Percentiles rank a stretch among this genome's conserved stretches.
Evolutionary conservation across 495 filamentous ascomycete species (phyloP).

Genomic region (Wilcoxina mikolae): DNA sequence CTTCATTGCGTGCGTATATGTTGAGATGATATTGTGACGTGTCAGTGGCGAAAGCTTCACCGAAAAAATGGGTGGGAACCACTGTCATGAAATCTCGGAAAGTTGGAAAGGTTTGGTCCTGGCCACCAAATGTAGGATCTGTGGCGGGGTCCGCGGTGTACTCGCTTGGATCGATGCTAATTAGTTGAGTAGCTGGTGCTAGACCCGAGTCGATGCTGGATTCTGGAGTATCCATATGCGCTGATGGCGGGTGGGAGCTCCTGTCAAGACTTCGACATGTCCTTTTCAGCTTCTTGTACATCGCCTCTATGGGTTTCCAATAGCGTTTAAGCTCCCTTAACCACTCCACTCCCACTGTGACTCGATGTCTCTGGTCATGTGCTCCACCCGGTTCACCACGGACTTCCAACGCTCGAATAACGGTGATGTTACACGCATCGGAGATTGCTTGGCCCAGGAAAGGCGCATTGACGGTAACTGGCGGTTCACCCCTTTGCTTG

Average conservation of each 20-base stretch:
- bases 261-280: slow-evolving; percentile 9
- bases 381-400: slow-evolving; percentile 18
- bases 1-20: slow-evolving; percentile 20
- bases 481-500: slow-evolving; percentile 1
- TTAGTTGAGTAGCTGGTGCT: too few relatives aligned
- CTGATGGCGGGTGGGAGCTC: slow-evolving; percentile 9
- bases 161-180: slow-evolving; percentile 14
- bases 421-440: slow-evolving; percentile 26
- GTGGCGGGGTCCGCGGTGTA: slow-evolving; percentile 20
- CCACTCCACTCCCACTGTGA: slow-evolving; percentile 21
- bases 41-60: slow-evolving; percentile 18
- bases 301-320: slow-evolving; percentile 26
- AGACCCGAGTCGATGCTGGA: slow-evolving; percentile 21
- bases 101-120: neutral
- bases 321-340: slow-evolving; percentile 26
- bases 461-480: slow-evolving; percentile 27
- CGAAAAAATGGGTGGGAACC: slow-evolving; percentile 17
- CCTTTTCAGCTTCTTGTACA: slow-evolving; percentile 25
- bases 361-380: slow-evolving; percentile 18
- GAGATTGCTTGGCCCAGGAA: slow-evolving; percentile 28
- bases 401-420: slow-evolving; percentile 23
- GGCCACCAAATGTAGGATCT: slow-evolving; percentile 4
- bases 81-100: slow-evolving; percentile 3
- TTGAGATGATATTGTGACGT: slow-evolving; percentile 10
- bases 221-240: slow-evolving; percentile 6